Evolutionary conservation across 2,329 filamentous ascomycete genomes (phyloP), one percentile per base, ranked within the genome.

Genomic region (Coleophoma eucalyptorum): DNA sequence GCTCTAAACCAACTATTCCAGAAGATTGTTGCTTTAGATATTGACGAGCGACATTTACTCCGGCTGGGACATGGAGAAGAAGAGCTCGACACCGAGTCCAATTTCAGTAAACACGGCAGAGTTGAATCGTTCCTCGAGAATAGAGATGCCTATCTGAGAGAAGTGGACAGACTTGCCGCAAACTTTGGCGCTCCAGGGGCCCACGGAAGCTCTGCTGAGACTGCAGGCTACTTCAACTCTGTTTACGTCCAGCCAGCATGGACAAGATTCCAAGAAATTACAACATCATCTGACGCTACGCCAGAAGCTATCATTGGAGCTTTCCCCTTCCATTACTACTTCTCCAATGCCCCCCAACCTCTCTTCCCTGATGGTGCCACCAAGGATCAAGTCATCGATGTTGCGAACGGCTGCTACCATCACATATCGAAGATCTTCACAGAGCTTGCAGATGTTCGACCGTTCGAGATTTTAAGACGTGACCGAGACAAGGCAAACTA

Each of bases 1-100:
- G 95, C 94, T 2, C 76, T 99, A 10, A 99, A 99, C 64, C 94
- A 99, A 67, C 78, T 99, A 1, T 99, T 99, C 72, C 89, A 95
- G 62, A 99, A 99, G 73, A 99, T 99, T 55, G 87, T 93, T n/a
- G 89, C 88, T 5, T 77, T 99, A 26, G 91, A 97, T 62, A 97
- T 99, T 59, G 95, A 99, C 63, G 89, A 95, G 69, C 85, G 94
- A 37, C 94, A 99, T 74, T 78, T 99, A 52, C 77, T 99, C 48
- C 87, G 94, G 53, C 78, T 99, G 34, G 94, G 94, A 34, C 94
- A 96, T 67, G 94, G 94, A 38, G 95, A 99, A 67, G 94, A 97
- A 65, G 94, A 97, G 50, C 78, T 97, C 5, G 87, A 90, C 52
- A 91, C 89, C 0, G 87, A 94, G 61, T 82, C 81, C 16, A 96